Conservation (phyloP, 805 yeast species). For the Barnettozyma pratensis region DNA sequence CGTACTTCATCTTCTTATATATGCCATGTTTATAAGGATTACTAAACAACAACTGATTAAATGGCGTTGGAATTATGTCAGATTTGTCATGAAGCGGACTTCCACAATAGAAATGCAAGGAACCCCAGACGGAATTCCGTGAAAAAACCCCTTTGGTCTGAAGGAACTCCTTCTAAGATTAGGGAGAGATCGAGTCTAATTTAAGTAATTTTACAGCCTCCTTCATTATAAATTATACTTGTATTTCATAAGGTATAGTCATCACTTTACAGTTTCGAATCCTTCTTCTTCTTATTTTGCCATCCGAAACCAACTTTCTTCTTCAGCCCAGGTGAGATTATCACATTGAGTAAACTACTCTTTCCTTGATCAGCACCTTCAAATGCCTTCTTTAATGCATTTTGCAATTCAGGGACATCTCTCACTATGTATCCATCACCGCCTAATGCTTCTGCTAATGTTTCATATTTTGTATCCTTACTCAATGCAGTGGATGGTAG, state of each 20-base stretch:
- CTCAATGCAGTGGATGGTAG: conserved; percentile 59
- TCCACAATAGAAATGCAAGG: no score
- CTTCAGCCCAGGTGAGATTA: conserved; percentile 55
- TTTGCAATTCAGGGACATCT: conserved; percentile 35
- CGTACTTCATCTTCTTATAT: conserved; percentile 4
- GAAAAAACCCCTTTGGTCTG: no score
- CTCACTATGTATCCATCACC: conserved; percentile 45
- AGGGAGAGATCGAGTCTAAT: no score
- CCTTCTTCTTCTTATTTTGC: conserved; percentile 45
- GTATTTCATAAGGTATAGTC: no score
- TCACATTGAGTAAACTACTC: conserved; percentile 50
- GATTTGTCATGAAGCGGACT: no score
- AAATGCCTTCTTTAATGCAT: conserved; percentile 33
- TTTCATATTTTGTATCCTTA: conserved; percentile 51
- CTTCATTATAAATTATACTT: no score
- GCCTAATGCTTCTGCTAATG: conserved; percentile 51
- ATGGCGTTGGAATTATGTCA: no score
- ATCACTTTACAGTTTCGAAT: conserved; percentile 12
- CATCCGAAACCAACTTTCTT: conserved; percentile 59
- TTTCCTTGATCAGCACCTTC: conserved; percentile 23
- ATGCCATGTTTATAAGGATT: no score
- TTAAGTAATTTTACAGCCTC: no score
- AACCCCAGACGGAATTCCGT: no score
- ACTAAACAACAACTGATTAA: no score
- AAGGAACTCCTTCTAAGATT: no score